Evolutionary conservation across 441 rosid genomes (phyloP).

Genomic region (Pelargonium myrrhifolium): DNA sequence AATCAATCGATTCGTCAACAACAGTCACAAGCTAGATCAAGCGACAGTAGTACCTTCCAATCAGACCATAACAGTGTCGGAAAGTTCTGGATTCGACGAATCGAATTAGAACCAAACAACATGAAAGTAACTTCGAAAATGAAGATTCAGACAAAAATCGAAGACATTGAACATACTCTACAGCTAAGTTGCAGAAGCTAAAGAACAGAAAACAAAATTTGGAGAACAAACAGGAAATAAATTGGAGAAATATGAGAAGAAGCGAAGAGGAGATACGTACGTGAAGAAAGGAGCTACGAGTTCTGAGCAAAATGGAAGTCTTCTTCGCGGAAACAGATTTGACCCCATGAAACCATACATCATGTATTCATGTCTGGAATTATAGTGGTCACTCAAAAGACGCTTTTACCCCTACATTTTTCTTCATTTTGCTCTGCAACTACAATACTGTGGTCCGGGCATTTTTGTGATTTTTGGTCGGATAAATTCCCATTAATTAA

Average conservation of each 20-base stretch:
- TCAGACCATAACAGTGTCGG: neutral
- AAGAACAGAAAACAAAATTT: too few relatives aligned
- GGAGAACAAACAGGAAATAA: neutral
- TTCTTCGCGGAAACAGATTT: neutral
- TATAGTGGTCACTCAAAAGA: too few relatives aligned
- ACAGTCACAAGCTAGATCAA: neutral
- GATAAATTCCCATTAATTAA: too few relatives aligned
- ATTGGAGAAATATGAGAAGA: neutral
- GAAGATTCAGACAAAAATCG: neutral
- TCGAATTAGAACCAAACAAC: neutral
- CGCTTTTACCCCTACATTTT: too few relatives aligned
- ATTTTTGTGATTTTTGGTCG: too few relatives aligned
- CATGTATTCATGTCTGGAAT: too few relatives aligned
- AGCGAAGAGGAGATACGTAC: slow-evolving; percentile 5
- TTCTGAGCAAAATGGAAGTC: neutral
- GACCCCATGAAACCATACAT: neutral
- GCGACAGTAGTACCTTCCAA: neutral
- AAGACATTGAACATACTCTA: neutral
- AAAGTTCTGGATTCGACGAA: neutral
- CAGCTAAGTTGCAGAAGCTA: too few relatives aligned
- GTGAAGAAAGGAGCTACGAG: neutral
- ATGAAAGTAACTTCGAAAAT: neutral
- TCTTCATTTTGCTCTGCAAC: too few relatives aligned
- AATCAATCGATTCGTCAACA: neutral
- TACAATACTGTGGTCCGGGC: too few relatives aligned